Evolutionary conservation across 768 basidiomycete species (phyloP), one percentile per base, ranked within the genome.

Genomic region (Tricholoma terreum): DNA sequence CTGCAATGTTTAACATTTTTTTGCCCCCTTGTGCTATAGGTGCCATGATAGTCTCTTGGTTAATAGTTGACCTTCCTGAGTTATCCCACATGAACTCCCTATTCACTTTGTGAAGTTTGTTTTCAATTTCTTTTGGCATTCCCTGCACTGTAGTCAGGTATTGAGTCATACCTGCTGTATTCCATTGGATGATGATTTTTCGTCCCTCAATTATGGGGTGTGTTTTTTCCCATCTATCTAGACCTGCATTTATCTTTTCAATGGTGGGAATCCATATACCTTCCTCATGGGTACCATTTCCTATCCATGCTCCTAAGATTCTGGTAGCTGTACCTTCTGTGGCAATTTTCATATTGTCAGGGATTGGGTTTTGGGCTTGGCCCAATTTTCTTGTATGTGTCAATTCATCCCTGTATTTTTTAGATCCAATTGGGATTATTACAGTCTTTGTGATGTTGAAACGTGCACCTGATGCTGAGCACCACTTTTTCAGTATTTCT

Each of bases 401-500:
- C 1, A 67, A 53, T 3, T 9, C 4, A 19, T 56, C 22, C 14
- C 71, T 52, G 60, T 62, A 69, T 4, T 53, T 50, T 4, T 30
- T 30, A 2, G 56, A 34, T 0, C 77, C 75, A 0, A 77, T 62
- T 0, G 74, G 76, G 1, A 79, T 65, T 0, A 77, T 58, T 33
- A 73, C 69, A 0, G 77, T 80, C 59, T 82, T 82, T 0, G 52
- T 46, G 0, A 63, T 55, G 52, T 80, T 81, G 60, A 80, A 81
- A 38, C 73, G 75, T 0, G 78, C 79, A 0, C 69, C 62, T 7
- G 75, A 74, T 4, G 71, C 75, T 0, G 15, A 17, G 56, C 76
- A 82, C 80, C 80, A 82, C 0, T 35, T 38, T 0, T 67, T 24
- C 0, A 80, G 74, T 1, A 79, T 66, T 0, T 31, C 0, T 2